These are phyloP conservation scores for Malassezia japonica DNA, from an alignment of 1,284 basidiomycete species.

Conservation along the genomic window DNA sequence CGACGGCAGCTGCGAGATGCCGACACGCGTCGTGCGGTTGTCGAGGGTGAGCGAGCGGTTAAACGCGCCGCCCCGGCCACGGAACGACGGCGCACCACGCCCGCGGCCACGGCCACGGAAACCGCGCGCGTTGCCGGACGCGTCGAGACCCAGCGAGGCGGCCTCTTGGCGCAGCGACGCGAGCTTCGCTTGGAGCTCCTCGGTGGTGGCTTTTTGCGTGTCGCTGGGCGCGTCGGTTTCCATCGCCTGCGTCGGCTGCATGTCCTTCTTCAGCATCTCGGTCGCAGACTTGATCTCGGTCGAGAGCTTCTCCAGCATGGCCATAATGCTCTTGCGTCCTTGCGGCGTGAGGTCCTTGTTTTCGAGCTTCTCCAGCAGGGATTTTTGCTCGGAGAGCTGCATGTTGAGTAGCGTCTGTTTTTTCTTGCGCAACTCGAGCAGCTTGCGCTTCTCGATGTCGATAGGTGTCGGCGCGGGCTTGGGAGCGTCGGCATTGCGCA, in stretches of 20 bases:
- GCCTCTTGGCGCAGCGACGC: slow-evolving; percentile 76
- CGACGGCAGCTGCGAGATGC: slow-evolving; percentile 59
- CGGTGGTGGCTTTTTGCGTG: slow-evolving; percentile 54
- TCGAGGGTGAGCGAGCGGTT: slow-evolving; percentile 59
- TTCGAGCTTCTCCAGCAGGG: slow-evolving; percentile 63
- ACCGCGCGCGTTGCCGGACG: slow-evolving; percentile 37
- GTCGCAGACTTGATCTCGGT: slow-evolving; percentile 63
- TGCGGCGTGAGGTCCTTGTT: slow-evolving; percentile 57
- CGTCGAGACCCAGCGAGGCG: slow-evolving; percentile 66
- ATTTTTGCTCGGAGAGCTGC: slow-evolving; percentile 80
- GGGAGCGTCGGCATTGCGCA: slow-evolving; percentile 5
- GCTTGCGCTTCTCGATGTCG: slow-evolving; percentile 28
- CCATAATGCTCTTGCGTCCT: slow-evolving; percentile 73
- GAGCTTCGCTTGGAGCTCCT: slow-evolving; percentile 66
- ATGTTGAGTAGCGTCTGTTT: slow-evolving; percentile 69
- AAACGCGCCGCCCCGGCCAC: slow-evolving; percentile 56
- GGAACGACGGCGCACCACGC: slow-evolving; percentile 64
- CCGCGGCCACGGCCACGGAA: slow-evolving; percentile 52
- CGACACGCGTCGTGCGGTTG: slow-evolving; percentile 72
- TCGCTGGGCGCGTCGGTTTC: slow-evolving; percentile 24
- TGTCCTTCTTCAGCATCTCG: slow-evolving; percentile 44
- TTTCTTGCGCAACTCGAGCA: slow-evolving; percentile 53
- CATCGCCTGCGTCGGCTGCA: slow-evolving; percentile 45
- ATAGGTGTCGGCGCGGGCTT: not conserved
- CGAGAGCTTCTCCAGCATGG: slow-evolving; percentile 64